phyloP scores from a whole-genome alignment of 495 filamentous ascomycete genomes.

The Gamarada debralockiae region DNA sequence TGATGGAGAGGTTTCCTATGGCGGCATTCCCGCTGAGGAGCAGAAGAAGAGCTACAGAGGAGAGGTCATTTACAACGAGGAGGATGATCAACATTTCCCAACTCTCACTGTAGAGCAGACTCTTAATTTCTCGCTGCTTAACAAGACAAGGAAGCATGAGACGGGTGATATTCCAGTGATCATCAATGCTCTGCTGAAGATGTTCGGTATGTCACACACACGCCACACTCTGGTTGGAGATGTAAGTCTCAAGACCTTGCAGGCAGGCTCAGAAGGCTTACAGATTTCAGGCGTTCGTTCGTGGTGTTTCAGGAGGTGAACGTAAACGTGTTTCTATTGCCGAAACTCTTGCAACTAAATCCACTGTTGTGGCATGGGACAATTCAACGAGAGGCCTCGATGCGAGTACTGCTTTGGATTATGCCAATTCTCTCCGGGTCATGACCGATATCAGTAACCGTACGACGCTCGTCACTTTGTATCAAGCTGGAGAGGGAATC shows the following conservation, averaged over 20 bases:
- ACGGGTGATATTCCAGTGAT: slow-evolving; percentile 64
- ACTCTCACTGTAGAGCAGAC: slow-evolving; percentile 70
- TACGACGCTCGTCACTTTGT: slow-evolving; percentile 72
- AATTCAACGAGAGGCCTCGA: slow-evolving; percentile 79
- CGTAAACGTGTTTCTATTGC: slow-evolving; percentile 69
- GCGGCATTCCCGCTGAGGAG: slow-evolving; percentile 67
- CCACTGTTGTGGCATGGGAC: slow-evolving; percentile 66
- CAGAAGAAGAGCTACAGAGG: slow-evolving; percentile 68
- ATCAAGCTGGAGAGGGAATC: slow-evolving; percentile 80
- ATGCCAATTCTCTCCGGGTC: slow-evolving; percentile 63
- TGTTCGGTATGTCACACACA: slow-evolving; percentile 68
- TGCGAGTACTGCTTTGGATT: slow-evolving; percentile 75
- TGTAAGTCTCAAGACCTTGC: slow-evolving; percentile 38
- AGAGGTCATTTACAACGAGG: slow-evolving; percentile 79
- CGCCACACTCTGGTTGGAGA: slow-evolving; percentile 59
- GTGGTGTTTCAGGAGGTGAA: slow-evolving; percentile 69
- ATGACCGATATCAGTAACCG: slow-evolving; percentile 61
- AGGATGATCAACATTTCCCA: slow-evolving; percentile 80
- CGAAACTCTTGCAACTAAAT: slow-evolving; percentile 64
- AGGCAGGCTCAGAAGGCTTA: slow-evolving; percentile 31
- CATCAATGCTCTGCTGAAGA: slow-evolving; percentile 57
- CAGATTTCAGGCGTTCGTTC: slow-evolving; percentile 43
- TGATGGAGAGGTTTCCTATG: slow-evolving; percentile 69
- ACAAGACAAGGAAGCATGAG: slow-evolving; percentile 76
- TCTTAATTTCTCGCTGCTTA: slow-evolving; percentile 75